These are phyloP conservation scores for Trichophyton benhamiae DNA, from an alignment of 2,329 filamentous ascomycete genomes.

Conservation along the genomic window DNA sequence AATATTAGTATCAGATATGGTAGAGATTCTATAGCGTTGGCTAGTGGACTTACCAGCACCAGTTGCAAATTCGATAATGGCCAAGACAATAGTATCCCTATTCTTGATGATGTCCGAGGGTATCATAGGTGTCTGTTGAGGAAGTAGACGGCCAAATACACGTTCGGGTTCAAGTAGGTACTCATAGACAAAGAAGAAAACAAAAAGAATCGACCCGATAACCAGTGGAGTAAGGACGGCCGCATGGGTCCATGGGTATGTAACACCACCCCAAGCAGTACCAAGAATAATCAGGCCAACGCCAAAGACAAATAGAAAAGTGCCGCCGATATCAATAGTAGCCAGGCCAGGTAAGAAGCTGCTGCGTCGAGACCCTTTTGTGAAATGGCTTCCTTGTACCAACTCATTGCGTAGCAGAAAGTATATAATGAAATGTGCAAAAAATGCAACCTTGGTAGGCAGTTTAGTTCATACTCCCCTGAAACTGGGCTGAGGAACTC, in stretches of 20 bases:
- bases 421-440: conserved; percentile 43
- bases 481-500: conserved; percentile 14
- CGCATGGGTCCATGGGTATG: conserved; percentile 40
- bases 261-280: conserved; percentile 45
- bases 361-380: conserved; percentile 21
- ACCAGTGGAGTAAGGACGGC: conserved; percentile 41
- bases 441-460: conserved; percentile 29
- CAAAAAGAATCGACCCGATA: conserved; percentile 33
- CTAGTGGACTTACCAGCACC: conserved; percentile 36
- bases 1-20: conserved; percentile 41
- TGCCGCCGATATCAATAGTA: conserved; percentile 47
- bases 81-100: conserved; percentile 49
- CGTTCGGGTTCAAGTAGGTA: conserved; percentile 43
- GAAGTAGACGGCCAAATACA: conserved; percentile 37
- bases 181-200: conserved; percentile 40
- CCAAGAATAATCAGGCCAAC: conserved; percentile 44
- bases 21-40: conserved; percentile 40
- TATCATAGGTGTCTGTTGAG: conserved; percentile 50
- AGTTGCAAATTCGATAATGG: conserved; percentile 48
- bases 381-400: conserved; percentile 39
- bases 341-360: conserved; percentile 37
- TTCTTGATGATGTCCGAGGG: conserved; percentile 47
- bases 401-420: conserved; percentile 48
- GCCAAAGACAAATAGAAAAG: conserved; percentile 44
- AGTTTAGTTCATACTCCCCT: conserved; percentile 25